Evolutionary conservation across 2,329 filamentous ascomycete species (phyloP), one percentile per base, ranked within the genome.

Genomic region (Pseudocercospora fuligena): DNA sequence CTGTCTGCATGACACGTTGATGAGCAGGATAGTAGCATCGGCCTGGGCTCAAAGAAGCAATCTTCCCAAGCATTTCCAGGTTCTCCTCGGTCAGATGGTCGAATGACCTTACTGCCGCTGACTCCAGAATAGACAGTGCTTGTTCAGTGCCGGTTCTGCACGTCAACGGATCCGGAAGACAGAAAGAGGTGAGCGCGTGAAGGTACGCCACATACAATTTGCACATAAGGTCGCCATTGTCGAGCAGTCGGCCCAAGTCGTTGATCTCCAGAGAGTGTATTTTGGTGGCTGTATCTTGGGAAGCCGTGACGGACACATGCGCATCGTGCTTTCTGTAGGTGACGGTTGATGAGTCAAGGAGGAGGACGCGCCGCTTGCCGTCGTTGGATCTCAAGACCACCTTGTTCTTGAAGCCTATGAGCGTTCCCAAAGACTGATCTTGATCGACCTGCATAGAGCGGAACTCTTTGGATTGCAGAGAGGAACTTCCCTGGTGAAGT

Each of bases 111-210:
- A 68, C 62, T 9, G 69, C 70, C 4, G 68, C 69, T 0, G 70
- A 74, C 1, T 56, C 54, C 5, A 77, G 66, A 3, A 73, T 73
- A 1, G 47, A 16, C 12, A 78, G 49, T 2, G 76, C 70, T 73
- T 90, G 88, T 72, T 91, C 89, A 0, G 82, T 84, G 0, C 89
- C 89, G 0, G 87, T 91, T 0, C 83, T 80, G 0, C 81, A 78
- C 0, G 88, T 90, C 0, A 92, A 79, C 0, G 80, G 76, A 71
- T 91, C 89, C 0, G 86, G 83, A 0, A 90, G 43, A 0, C 83
- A 71, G 31, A 84, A 86, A 0, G 88, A 88, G 0, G 89, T 91
- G 3, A 83, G 76, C 0, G 88, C 89, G 71, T 92, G 89, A 0
- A 88, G 73, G 4, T 83, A 75, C 0, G 88, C 88, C 70, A 73